Evolutionary conservation across 495 filamentous ascomycete genomes (phyloP), one percentile per base, ranked within the genome.

Genomic region (Podospora anserina): DNA sequence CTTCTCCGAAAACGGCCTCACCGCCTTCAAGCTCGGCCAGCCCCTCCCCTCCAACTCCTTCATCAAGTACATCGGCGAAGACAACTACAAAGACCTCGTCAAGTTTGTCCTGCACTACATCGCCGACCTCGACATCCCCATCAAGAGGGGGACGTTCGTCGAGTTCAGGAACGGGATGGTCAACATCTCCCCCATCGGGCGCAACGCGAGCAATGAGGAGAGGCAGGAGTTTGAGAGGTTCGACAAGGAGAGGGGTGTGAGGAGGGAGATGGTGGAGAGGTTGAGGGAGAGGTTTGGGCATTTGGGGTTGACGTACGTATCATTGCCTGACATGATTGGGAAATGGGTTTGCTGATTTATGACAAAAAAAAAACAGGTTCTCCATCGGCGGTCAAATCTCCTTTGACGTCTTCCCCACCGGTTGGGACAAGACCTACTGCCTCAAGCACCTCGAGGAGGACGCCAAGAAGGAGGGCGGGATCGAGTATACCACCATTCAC

Each of bases 351-450:
- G 20, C n/a, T 23, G 20, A 7, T 15, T 23, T 18, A 18, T 61
- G 19, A 61, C 63, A 60, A 61, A 49, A 44, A n/a, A 66, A 58
- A 54, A 20, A 63, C 39, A 94, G 92, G 30, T 97, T 88, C 83
- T 94, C 92, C 59, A 93, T 99, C 73, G 95, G 95, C 71, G 95
- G 95, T 55, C 92, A 97, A 74, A 96, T 99, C 76, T 97, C 92
- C 66, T 99, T 99, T 82, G 95, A 99, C 76, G 92, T 97, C 69
- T 99, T 99, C 85, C 95, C 95, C 63, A 88, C 81, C 2, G 95
- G 95, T 72, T 99, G 95, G 95, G 94, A 99, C 81, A 99, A 98
- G 86, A 96, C 91, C n/a, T 99, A 94, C 83, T 97, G 94, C 80
- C 82, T 99, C 71, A 85, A 87, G 73, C 93, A 97, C 78, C 77